phyloP scores from a whole-genome alignment of 129 eudicot genomes.

The Flaveria linearis region DNA sequence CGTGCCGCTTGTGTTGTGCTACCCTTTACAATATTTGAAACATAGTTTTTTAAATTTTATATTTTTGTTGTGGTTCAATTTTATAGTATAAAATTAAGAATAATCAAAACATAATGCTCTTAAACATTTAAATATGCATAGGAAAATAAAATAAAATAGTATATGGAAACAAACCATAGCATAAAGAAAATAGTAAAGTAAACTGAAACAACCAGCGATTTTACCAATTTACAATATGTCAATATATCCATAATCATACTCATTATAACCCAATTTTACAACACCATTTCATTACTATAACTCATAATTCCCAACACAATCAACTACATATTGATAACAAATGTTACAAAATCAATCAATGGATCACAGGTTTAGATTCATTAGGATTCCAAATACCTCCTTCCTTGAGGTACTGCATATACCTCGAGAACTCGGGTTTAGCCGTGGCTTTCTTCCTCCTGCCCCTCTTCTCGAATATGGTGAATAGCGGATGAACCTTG shows the following conservation, averaged over 20 bases:
- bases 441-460: conserved; percentile 67
- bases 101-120: too few species aligned
- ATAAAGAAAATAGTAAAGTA: background rate
- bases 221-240: too few species aligned
- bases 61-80: too few species aligned
- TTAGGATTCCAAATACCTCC: conserved; percentile 59
- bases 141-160: too few species aligned
- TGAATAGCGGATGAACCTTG: conserved; percentile 58
- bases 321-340: background rate
- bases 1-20: too few species aligned
- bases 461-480: conserved; percentile 45
- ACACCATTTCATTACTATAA: background rate
- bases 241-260: too few species aligned
- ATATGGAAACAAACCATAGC: too few species aligned
- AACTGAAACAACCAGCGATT: background rate
- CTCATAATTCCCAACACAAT: background rate
- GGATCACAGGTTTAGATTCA: conserved; percentile 47
- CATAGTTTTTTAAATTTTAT: too few species aligned
- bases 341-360: conserved; percentile 22
- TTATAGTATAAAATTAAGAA: too few species aligned
- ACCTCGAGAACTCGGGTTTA: conserved; percentile 73
- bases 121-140: too few species aligned
- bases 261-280: background rate
- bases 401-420: conserved; percentile 67
- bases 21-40: too few species aligned